Evolutionary conservation across 2,329 filamentous ascomycete genomes (phyloP).

Genomic region (Alternaria ventricosa): DNA sequence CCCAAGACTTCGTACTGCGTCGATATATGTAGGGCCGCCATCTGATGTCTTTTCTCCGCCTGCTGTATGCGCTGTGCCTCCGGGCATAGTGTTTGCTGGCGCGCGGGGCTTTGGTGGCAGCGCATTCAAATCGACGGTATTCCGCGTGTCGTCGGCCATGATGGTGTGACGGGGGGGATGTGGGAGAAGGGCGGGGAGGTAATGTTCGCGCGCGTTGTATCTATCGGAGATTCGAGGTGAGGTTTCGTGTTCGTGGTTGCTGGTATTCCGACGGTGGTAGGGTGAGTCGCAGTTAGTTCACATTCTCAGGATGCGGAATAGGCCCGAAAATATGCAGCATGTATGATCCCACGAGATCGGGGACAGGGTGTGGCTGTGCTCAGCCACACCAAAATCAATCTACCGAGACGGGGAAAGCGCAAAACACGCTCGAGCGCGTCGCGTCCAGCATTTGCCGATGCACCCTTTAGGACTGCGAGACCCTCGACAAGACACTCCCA

Average conservation of each 20-base stretch:
- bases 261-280: not conserved
- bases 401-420: slow-evolving; percentile 25
- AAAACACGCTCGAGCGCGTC: slow-evolving; percentile 29
- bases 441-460: slow-evolving; percentile 27
- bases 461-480: slow-evolving; percentile 10
- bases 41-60: slow-evolving; percentile 57
- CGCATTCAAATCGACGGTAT: slow-evolving; percentile 31
- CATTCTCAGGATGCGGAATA: slow-evolving; percentile 24
- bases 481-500: slow-evolving; percentile 14
- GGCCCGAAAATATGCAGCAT: slow-evolving; percentile 33
- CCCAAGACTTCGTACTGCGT: slow-evolving; percentile 72
- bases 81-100: slow-evolving; percentile 55
- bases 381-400: slow-evolving; percentile 34
- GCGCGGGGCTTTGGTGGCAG: slow-evolving; percentile 26
- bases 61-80: slow-evolving; percentile 64
- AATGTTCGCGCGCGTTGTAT: not conserved
- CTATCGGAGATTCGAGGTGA: not conserved
- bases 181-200: not conserved
- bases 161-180: slow-evolving; percentile 24
- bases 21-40: slow-evolving; percentile 52
- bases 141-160: slow-evolving; percentile 57
- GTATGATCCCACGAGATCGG: slow-evolving; percentile 23
- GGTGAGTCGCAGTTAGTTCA: slow-evolving; percentile 10
- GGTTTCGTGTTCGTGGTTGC: not conserved
- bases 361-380: not conserved